A percentile compares a stretch with the other conserved stretches of the same genome.
phyloP scores from a whole-genome alignment of 2,329 filamentous ascomycete genomes.

The Malbranchea zuffiana region DNA sequence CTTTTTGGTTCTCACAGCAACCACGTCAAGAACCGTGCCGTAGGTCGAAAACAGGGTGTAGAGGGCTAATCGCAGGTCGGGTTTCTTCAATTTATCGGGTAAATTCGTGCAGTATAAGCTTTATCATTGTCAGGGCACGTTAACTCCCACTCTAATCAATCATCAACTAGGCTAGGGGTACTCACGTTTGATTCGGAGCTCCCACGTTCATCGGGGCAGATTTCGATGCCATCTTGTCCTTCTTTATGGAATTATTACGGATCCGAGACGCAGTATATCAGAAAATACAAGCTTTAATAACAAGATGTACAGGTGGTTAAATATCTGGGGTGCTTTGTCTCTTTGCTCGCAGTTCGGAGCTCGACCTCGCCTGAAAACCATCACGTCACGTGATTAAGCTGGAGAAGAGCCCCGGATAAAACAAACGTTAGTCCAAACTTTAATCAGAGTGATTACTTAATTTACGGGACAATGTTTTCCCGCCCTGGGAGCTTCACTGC shows the following conservation, averaged over 20 bases:
- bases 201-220: conserved; percentile 31
- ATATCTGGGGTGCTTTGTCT: neutral
- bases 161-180: too few relatives aligned
- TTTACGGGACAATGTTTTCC: too few relatives aligned
- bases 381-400: neutral
- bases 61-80: conserved; percentile 71
- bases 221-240: conserved; percentile 32
- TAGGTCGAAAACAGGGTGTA: conserved; percentile 94
- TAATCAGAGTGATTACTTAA: too few relatives aligned
- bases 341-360: neutral
- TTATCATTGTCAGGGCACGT: conserved; percentile 19
- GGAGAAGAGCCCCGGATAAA: too few relatives aligned
- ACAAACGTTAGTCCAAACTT: too few relatives aligned
- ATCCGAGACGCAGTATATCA: conserved; percentile 8
- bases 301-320: too few relatives aligned
- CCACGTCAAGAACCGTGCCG: conserved; percentile 81
- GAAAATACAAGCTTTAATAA: too few relatives aligned
- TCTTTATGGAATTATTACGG: neutral
- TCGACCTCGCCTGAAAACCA: neutral
- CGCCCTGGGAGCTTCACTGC: too few relatives aligned
- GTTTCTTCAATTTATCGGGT: conserved; percentile 80
- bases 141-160: too few relatives aligned
- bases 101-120: conserved; percentile 87
- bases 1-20: conserved; percentile 75
- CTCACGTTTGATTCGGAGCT: conserved; percentile 68